These are phyloP conservation scores for Wallacemonas rigidus DNA, from an alignment of 208 protist genomes.

Conservation along the genomic window DNA sequence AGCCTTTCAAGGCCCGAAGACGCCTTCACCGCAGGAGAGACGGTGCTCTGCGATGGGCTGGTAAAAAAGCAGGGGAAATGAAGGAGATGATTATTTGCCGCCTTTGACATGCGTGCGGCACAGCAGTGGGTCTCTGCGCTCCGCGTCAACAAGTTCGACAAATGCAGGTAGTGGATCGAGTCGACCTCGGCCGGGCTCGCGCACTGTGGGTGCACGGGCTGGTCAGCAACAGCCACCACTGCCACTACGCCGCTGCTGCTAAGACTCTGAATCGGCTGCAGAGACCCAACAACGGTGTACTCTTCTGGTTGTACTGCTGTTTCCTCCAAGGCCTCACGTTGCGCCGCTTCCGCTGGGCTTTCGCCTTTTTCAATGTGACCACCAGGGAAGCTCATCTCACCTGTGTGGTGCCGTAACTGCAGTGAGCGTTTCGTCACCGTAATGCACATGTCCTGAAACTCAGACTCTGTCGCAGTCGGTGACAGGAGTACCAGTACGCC, in stretches of 20 bases:
- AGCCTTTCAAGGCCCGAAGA: slow-evolving; percentile 26
- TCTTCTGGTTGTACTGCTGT: slow-evolving; percentile 43
- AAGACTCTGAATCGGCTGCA: slow-evolving; percentile 52
- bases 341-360: slow-evolving; percentile 44
- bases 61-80: slow-evolving; percentile 86
- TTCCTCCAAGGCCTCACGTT: slow-evolving; percentile 83
- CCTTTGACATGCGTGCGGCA: slow-evolving; percentile 51
- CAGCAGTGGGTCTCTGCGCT: slow-evolving; percentile 46
- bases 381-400: slow-evolving; percentile 86
- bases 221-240: slow-evolving; percentile 53
- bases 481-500: slow-evolving; percentile 75
- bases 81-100: slow-evolving; percentile 13
- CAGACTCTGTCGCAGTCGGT: slow-evolving; percentile 27
- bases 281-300: slow-evolving; percentile 58
- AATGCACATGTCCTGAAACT: slow-evolving; percentile 84
- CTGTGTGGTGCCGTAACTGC: slow-evolving; percentile 56
- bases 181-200: slow-evolving; percentile 74
- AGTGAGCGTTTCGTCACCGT: slow-evolving; percentile 81
- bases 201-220: slow-evolving; percentile 37
- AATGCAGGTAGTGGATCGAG: slow-evolving; percentile 84
- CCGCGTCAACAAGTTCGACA: slow-evolving; percentile 60
- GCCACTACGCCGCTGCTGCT: slow-evolving; percentile 39
- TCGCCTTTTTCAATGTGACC: slow-evolving; percentile 67
- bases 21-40: slow-evolving; percentile 24
- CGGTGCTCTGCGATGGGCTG: slow-evolving; percentile 33